A percentile compares a stretch with the other conserved stretches of the same genome.
phyloP scores from a whole-genome alignment of 805 yeast species.

The Debaryomyces tyrocola region DNA sequence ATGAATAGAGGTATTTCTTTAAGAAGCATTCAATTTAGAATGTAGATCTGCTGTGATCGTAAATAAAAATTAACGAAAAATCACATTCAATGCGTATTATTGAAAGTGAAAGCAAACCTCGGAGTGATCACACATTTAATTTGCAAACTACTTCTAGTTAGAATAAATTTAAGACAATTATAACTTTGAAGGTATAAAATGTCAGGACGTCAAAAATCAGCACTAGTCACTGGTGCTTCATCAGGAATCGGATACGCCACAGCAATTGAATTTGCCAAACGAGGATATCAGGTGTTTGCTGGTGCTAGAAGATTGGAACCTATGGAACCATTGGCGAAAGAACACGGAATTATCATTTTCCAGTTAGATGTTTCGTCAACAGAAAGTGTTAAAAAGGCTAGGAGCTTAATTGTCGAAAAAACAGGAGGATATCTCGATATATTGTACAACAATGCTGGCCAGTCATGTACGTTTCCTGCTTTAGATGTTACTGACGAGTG shows the following conservation, averaged over 20 bases:
- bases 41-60: no score
- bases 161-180: not conserved
- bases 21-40: no score
- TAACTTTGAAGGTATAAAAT: not conserved
- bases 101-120: no score
- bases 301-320: constrained; percentile 68
- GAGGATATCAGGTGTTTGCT: constrained; percentile 65
- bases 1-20: no score
- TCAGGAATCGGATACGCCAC: constrained; percentile 56
- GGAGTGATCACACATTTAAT: not conserved
- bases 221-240: constrained; percentile 58
- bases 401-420: constrained; percentile 38
- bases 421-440: constrained; percentile 55
- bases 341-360: constrained; percentile 47
- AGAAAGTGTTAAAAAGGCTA: constrained; percentile 47
- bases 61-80: no score
- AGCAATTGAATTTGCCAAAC: constrained; percentile 47
- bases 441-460: constrained; percentile 76
- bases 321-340: constrained; percentile 50
- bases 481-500: constrained; percentile 60
- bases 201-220: constrained; percentile 36
- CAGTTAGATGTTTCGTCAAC: constrained; percentile 57
- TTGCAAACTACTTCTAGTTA: not conserved
- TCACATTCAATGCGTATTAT: no score
- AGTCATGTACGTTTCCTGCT: constrained; percentile 70